A percentile compares a stretch with the other conserved stretches of the same genome.
These are phyloP conservation scores for Glycine soja DNA, from an alignment of 306 rosid genomes.

Conservation along the genomic window DNA sequence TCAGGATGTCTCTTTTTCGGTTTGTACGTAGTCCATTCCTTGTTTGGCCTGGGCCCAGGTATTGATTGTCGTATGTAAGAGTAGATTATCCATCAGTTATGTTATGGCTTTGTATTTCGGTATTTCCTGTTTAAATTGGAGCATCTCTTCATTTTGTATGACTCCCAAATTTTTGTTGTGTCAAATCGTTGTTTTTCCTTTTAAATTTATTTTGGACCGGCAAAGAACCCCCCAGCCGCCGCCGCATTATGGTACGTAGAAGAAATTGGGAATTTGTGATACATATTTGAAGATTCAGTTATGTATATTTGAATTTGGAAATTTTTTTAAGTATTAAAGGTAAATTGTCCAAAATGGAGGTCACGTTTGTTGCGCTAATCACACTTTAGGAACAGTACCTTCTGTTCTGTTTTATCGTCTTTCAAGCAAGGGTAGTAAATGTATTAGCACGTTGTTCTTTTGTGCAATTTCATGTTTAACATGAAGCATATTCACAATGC, in stretches of 20 bases:
- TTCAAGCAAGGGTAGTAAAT: no score
- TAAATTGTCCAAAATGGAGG: neutral
- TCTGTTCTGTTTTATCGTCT: no score
- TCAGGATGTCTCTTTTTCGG: neutral
- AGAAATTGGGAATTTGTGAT: neutral
- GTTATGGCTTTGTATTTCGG: neutral
- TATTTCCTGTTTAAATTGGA: neutral
- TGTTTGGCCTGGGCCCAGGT: neutral
- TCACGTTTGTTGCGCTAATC: neutral
- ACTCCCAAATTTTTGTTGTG: neutral
- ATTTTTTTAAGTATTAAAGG: neutral
- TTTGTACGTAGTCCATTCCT: neutral
- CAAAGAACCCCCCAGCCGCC: neutral
- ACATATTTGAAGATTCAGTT: no score
- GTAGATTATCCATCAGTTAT: neutral
- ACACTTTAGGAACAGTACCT: neutral
- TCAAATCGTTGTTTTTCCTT: neutral
- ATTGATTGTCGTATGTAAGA: neutral
- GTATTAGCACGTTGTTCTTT: conserved; percentile 3
- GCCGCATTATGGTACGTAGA: neutral
- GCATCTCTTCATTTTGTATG: neutral
- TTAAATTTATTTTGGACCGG: neutral
- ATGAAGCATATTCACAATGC: conserved; percentile 28
- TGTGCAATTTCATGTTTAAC: conserved; percentile 2
- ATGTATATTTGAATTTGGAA: no score